Conservation (phyloP, 768 basidiomycete species). For the Cystofilobasidium ferigula region DNA sequence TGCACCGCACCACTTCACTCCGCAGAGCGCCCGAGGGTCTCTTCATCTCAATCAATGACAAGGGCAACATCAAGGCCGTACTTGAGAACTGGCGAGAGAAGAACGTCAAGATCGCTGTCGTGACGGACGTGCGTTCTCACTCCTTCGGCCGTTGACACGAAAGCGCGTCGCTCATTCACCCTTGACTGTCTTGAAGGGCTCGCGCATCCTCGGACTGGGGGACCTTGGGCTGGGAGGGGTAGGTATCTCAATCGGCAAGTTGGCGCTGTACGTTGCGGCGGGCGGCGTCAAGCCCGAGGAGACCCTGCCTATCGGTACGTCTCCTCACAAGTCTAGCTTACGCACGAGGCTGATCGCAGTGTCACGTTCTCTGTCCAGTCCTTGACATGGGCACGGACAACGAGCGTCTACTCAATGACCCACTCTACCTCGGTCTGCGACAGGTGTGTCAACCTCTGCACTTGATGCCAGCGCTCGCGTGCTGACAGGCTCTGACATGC, state of each 20-base stretch:
- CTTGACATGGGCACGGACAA: slow-evolving; percentile 87
- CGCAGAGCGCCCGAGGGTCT: slow-evolving; percentile 46
- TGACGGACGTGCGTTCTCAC: slow-evolving; percentile 51
- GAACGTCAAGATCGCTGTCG: slow-evolving; percentile 60
- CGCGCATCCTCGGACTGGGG: slow-evolving; percentile 75
- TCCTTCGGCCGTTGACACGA: background rate
- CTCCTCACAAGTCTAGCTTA: background rate
- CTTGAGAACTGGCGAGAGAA: slow-evolving; percentile 52
- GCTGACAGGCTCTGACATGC: background rate
- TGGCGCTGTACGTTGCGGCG: slow-evolving; percentile 78
- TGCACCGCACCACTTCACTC: too few relatives aligned
- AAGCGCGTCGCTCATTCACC: background rate
- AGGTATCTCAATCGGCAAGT: slow-evolving; percentile 68
- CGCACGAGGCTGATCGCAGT: background rate
- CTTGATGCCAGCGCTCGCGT: background rate
- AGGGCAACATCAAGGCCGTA: slow-evolving; percentile 62
- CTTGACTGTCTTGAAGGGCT: slow-evolving; percentile 43
- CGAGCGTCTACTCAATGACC: slow-evolving; percentile 64
- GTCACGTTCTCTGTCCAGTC: slow-evolving; percentile 33
- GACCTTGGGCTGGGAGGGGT: slow-evolving; percentile 38
- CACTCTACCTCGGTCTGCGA: slow-evolving; percentile 76
- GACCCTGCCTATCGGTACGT: slow-evolving; percentile 55
- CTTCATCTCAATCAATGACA: slow-evolving; percentile 65
- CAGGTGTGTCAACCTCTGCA: slow-evolving; percentile 40
- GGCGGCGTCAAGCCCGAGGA: slow-evolving; percentile 54